Percentiles rank a stretch among this genome's conserved stretches.
Conservation (phyloP, 2,329 filamentous ascomycete genomes). For the Penicillium sp. region DNA sequence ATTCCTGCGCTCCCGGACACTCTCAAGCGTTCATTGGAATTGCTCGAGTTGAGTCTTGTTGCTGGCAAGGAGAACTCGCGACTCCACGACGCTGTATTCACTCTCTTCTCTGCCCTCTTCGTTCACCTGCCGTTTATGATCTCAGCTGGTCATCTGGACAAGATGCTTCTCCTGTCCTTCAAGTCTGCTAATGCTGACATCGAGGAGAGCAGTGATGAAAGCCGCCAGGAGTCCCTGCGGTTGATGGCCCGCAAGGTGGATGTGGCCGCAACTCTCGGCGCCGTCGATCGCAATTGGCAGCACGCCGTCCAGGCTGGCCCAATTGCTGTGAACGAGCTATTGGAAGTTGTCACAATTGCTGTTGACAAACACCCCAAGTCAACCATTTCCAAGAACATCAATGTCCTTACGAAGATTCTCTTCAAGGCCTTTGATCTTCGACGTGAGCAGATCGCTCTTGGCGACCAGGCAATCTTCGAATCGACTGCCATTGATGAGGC, state of each 20-base stretch:
- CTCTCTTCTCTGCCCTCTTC: constrained; percentile 74
- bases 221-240: constrained; percentile 66
- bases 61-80: constrained; percentile 55
- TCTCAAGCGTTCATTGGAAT: constrained; percentile 67
- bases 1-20: constrained; percentile 77
- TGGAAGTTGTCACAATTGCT: constrained; percentile 67
- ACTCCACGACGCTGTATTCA: constrained; percentile 78
- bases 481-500: constrained; percentile 53
- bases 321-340: constrained; percentile 64
- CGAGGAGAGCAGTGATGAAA: constrained; percentile 61
- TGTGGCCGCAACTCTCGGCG: constrained; percentile 70
- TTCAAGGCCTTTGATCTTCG: constrained; percentile 54
- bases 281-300: constrained; percentile 70
- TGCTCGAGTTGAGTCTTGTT: constrained; percentile 64
- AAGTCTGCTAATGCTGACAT: constrained; percentile 64
- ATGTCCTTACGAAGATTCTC: constrained; percentile 62
- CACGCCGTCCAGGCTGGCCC: constrained; percentile 62
- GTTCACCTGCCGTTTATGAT: constrained; percentile 89
- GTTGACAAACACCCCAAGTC: constrained; percentile 78
- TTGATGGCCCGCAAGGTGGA: constrained; percentile 76
- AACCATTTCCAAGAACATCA: constrained; percentile 71
- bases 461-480: constrained; percentile 42
- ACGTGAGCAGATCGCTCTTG: constrained; percentile 36
- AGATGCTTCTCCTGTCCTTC: constrained; percentile 69
- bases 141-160: constrained; percentile 69